Evolutionary conservation across 768 basidiomycete genomes (phyloP), one percentile per base, ranked within the genome.

Genomic region (Omphalotus guepiniiformis): DNA sequence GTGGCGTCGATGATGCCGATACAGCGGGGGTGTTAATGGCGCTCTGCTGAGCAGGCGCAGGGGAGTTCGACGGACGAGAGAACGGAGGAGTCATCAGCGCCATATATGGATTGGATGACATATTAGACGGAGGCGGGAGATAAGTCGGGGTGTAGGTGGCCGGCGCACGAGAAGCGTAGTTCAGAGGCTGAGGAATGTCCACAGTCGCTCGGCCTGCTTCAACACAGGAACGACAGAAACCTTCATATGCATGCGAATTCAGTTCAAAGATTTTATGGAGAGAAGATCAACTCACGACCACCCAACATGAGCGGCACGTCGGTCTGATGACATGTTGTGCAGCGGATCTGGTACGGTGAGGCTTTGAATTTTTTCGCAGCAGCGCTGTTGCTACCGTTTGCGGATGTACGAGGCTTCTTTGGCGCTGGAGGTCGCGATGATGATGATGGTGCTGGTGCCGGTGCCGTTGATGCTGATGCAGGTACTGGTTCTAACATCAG

Each of bases 241-340:
- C 85, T 88, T 35, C 2, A n/a, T 44, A 50, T 26, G 28, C 37
- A 7, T 16, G 32, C 52, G 27, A 39, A n/a, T 15, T 18, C 23
- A 28, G 30, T 12, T 34, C 4, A 30, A 16, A 37, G 12, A 21
- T 9, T 5, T 7, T 16, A 28, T 37, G 9, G 29, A 25, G 16
- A 38, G 6, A 41, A 45, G 4, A n/a, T n/a, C n/a, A 21, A 74
- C 85, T 73, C 54, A 88, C 87, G 74, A 34, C 86, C 87, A 48
- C 85, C 85, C 59, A 82, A 71, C 43, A 88, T 78, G n/a, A 89
- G 69, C 6, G 87, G 87, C 12, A 88, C 86, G 56, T 85, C 83
- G 13, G 74, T 77, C 59, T 78, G 74, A 36, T 76, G 75, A 60
- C 86, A 89, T 5, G 76, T 64, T 30, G 73, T 64, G 52, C 86